Conservation (phyloP, 176 grass and related monocot species). For the Eleusine coracana region DNA sequence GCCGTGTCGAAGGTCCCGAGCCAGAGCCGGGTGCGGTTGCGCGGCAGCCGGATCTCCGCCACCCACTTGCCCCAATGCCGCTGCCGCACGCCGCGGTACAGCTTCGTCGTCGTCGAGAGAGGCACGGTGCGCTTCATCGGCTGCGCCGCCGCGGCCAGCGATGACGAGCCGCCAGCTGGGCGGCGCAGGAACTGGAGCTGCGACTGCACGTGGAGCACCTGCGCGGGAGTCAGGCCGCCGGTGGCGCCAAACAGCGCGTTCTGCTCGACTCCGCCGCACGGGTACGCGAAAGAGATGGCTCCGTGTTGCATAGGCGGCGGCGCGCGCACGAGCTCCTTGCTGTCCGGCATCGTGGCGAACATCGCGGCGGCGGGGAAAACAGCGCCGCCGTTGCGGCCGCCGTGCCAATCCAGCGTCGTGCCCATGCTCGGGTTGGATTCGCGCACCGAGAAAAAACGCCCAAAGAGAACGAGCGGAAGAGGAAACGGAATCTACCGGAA, state of each 20-base stretch:
- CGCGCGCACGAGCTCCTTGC: slow-evolving; percentile 56
- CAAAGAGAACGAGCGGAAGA: not conserved
- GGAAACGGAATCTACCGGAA: not conserved
- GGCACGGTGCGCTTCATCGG: slow-evolving; percentile 67
- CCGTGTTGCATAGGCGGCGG: slow-evolving; percentile 12
- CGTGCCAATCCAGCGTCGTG: slow-evolving; percentile 55
- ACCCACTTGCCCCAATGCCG: slow-evolving; percentile 89
- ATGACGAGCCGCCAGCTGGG: not conserved
- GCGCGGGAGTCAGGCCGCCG: slow-evolving; percentile 39
- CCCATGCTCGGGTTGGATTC: slow-evolving; percentile 49
- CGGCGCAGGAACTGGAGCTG: slow-evolving; percentile 44
- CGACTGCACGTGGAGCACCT: slow-evolving; percentile 41
- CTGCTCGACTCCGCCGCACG: slow-evolving; percentile 25
- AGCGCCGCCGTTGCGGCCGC: not conserved
- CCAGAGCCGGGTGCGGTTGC: slow-evolving; percentile 87
- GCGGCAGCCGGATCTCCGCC: slow-evolving; percentile 77
- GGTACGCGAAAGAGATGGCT: slow-evolving; percentile 45
- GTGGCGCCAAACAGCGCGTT: slow-evolving; percentile 24
- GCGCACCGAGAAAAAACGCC: slow-evolving; percentile 15
- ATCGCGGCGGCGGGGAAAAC: slow-evolving; percentile 22
- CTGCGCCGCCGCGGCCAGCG: slow-evolving; percentile 34
- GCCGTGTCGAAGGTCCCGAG: slow-evolving; percentile 94
- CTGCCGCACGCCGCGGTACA: slow-evolving; percentile 84
- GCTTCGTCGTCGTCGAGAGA: slow-evolving; percentile 47
- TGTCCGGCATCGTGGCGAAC: slow-evolving; percentile 21